phyloP scores from a whole-genome alignment of 2,329 filamentous ascomycete genomes.

The Arthrobotrys sinensis region DNA sequence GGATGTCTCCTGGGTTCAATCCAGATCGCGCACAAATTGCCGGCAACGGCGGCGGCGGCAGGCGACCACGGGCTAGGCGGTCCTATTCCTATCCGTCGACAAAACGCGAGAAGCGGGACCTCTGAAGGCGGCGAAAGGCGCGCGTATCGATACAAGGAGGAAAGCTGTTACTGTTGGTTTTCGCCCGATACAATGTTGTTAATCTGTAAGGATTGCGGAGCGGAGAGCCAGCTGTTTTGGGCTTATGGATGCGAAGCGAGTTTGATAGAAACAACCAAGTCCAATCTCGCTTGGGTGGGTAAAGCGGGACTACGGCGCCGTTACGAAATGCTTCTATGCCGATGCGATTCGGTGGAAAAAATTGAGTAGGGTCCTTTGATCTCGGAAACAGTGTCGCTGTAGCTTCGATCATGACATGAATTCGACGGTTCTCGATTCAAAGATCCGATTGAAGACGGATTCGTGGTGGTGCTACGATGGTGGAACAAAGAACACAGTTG shows the following conservation, averaged over 20 bases:
- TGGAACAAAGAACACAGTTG: constrained; percentile 45
- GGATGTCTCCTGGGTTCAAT: constrained; percentile 41
- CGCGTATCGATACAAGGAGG: constrained; percentile 61
- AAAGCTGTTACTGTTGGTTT: constrained; percentile 45
- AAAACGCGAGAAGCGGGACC: constrained; percentile 41
- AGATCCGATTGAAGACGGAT: constrained; percentile 48
- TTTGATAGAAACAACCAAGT: constrained; percentile 52
- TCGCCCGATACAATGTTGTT: constrained; percentile 58
- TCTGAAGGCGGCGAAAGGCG: constrained; percentile 42
- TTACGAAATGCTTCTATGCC: constrained; percentile 36
- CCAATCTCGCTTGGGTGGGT: constrained; percentile 59
- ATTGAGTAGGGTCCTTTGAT: constrained; percentile 10
- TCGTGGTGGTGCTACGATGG: constrained; percentile 14
- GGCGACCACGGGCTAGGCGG: constrained; percentile 39
- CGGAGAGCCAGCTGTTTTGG: constrained; percentile 61
- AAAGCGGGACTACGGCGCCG: constrained; percentile 52
- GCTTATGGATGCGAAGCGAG: constrained; percentile 58
- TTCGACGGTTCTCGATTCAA: constrained; percentile 12
- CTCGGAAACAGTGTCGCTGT: constrained; percentile 10
- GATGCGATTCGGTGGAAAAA: constrained; percentile 40
- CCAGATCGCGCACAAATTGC: constrained; percentile 59
- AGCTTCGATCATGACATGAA: constrained; percentile 44
- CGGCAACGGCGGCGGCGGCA: constrained; percentile 41
- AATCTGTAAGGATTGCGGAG: constrained; percentile 56
- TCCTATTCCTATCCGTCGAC: constrained; percentile 50